phyloP scores from a whole-genome alignment of 371 early-diverging fungal genomes.

The Circinella minor region DNA sequence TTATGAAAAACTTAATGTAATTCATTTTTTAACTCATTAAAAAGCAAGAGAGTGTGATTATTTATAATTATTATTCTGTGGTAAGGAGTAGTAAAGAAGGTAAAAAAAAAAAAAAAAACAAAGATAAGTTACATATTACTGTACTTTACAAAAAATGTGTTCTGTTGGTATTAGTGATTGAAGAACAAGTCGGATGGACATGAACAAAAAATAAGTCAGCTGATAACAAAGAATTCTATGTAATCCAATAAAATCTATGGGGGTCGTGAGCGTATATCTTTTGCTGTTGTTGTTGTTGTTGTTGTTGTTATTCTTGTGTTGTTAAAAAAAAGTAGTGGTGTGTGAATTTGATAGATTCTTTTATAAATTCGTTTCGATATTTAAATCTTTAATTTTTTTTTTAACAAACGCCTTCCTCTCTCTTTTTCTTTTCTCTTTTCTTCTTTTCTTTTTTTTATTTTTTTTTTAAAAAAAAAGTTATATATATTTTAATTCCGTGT shows the following conservation, averaged over 20 bases:
- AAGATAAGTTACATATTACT: no score
- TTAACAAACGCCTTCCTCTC: not conserved
- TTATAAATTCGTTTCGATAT: not conserved
- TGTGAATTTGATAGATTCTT: not conserved
- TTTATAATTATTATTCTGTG: no score
- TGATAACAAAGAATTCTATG: not conserved
- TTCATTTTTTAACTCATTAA: slow-evolving; percentile 12
- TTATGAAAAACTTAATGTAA: slow-evolving; percentile 12
- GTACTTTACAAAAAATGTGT: no score
- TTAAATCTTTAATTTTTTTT: not conserved
- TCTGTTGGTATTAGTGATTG: no score
- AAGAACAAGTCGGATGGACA: no score
- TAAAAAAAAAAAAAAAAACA: no score
- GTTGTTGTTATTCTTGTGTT: not conserved
- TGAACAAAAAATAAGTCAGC: not conserved
- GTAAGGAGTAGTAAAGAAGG: no score
- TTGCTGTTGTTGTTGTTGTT: not conserved
- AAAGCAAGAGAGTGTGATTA: not conserved
- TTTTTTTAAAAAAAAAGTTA: not conserved
- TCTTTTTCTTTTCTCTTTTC: slow-evolving; percentile 11
- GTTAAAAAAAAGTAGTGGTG: no score
- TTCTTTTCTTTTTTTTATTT: slow-evolving; percentile 6
- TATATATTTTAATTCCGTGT: not conserved
- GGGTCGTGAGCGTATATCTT: slow-evolving; percentile 3
- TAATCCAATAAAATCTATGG: slow-evolving; percentile 5